Conservation (phyloP, 148 eudicot genomes). For the Hydrangea macrophylla region DNA sequence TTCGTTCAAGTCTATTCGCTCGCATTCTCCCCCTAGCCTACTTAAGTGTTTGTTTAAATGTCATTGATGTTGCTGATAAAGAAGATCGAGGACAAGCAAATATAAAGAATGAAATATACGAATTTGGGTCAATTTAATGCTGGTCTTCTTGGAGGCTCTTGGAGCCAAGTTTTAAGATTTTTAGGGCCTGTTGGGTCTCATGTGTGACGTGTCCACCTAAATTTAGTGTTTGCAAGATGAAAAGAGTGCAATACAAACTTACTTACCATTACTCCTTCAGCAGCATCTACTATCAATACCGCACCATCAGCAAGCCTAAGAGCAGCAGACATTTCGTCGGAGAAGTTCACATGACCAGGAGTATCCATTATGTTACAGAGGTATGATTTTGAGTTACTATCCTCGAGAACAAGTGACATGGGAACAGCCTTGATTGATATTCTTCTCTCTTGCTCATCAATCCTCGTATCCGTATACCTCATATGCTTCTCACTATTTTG, state of each 20-base stretch:
- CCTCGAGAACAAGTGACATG: slow-evolving; percentile 96
- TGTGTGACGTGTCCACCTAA: too few species aligned
- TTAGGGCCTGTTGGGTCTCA: too few species aligned
- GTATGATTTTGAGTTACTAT: slow-evolving; percentile 84
- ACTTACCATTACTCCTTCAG: slow-evolving; percentile 95
- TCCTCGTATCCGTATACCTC: slow-evolving; percentile 95
- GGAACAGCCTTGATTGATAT: slow-evolving; percentile 95
- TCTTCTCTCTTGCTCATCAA: slow-evolving; percentile 98
- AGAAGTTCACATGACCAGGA: slow-evolving; percentile 95
- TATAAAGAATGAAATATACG: too few species aligned
- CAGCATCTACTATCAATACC: slow-evolving; percentile 94
- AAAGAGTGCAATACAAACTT: not conserved
- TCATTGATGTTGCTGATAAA: too few species aligned
- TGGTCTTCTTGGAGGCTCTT: too few species aligned
- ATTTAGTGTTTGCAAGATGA: too few species aligned
- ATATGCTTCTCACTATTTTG: slow-evolving; percentile 88
- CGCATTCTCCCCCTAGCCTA: too few species aligned
- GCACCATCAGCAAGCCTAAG: slow-evolving; percentile 98
- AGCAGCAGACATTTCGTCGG: slow-evolving; percentile 98
- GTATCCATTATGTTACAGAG: slow-evolving; percentile 90
- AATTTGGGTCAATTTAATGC: too few species aligned
- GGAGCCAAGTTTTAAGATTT: too few species aligned
- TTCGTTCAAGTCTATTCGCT: too few species aligned
- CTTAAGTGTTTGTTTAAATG: too few species aligned
- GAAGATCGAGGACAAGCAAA: too few species aligned